A percentile compares a stretch with the other conserved stretches of the same genome.
These are phyloP conservation scores for Fusarium haematococcum DNA, from an alignment of 2,329 filamentous ascomycete genomes.

Conservation along the genomic window DNA sequence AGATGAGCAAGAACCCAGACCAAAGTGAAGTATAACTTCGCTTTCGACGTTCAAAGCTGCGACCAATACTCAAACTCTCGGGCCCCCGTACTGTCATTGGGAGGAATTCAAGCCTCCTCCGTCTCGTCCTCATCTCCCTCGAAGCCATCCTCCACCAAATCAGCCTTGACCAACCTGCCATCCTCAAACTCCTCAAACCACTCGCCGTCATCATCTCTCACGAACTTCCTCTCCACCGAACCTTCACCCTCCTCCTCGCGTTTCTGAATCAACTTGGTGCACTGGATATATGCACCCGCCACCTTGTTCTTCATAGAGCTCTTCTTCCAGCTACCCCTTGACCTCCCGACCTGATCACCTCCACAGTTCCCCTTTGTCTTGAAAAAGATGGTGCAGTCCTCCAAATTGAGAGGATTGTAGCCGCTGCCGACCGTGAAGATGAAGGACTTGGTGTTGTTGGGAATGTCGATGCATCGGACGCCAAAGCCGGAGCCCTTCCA, in stretches of 20 bases:
- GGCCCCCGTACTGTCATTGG: neutral
- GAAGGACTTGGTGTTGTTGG: slow-evolving; percentile 1
- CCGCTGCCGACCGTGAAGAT: neutral
- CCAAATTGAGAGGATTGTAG: neutral
- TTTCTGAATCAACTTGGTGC: neutral
- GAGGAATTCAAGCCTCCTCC: neutral
- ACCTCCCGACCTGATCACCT: neutral
- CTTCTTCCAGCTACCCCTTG: neutral
- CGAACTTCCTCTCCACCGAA: neutral
- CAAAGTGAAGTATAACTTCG: neutral
- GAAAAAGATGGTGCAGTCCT: neutral
- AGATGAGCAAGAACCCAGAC: neutral
- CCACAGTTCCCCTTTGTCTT: neutral
- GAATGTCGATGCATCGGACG: neutral
- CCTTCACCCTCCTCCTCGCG: neutral
- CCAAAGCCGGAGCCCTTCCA: neutral
- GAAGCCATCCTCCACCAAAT: neutral
- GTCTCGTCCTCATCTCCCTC: neutral
- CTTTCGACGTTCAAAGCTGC: neutral
- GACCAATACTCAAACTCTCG: neutral
- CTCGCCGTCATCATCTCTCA: neutral
- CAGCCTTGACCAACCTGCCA: neutral
- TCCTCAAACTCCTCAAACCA: neutral
- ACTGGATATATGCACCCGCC: neutral
- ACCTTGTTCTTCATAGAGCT: neutral